Percentiles rank a stretch among this genome's conserved stretches.
Conservation (phyloP, 805 yeast genomes). For the Kodamaea jinghongensis region DNA sequence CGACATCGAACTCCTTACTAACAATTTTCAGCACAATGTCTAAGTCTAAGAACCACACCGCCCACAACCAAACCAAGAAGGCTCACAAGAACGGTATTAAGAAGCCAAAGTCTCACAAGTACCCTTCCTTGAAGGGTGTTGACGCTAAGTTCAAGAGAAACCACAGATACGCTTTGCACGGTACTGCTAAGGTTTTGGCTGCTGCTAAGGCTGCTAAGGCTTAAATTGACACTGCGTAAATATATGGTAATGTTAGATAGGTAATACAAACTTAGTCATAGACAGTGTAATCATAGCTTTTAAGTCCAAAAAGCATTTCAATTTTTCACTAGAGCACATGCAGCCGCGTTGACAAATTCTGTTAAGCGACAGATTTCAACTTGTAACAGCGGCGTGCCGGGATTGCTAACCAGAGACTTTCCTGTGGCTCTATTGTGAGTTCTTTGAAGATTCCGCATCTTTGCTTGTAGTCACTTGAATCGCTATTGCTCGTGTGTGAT, state of each 20-base stretch:
- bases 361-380: too few species aligned
- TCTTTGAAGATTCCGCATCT: too few species aligned
- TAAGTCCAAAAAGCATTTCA: too few species aligned
- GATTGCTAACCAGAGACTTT: too few species aligned
- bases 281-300: slow-evolving; percentile 1
- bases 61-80: slow-evolving; percentile 99
- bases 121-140: slow-evolving; percentile 98
- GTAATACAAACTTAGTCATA: not conserved
- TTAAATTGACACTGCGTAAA: slow-evolving; percentile 17
- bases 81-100: slow-evolving; percentile 99
- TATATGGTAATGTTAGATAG: not conserved
- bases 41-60: slow-evolving; percentile 99
- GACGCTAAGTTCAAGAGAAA: slow-evolving; percentile 99
- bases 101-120: slow-evolving; percentile 97
- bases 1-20: slow-evolving; percentile 20
- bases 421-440: too few species aligned
- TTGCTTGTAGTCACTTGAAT: too few species aligned
- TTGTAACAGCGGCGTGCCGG: too few species aligned
- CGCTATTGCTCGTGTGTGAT: too few species aligned
- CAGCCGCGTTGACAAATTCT: too few species aligned
- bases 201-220: slow-evolving; percentile 63
- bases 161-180: slow-evolving; percentile 99
- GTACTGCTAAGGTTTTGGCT: slow-evolving; percentile 93
- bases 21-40: slow-evolving; percentile 62
- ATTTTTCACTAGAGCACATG: too few species aligned